Evolutionary conservation across 345 rosid species (phyloP).

Genomic region (Raphanus raphanistrum): DNA sequence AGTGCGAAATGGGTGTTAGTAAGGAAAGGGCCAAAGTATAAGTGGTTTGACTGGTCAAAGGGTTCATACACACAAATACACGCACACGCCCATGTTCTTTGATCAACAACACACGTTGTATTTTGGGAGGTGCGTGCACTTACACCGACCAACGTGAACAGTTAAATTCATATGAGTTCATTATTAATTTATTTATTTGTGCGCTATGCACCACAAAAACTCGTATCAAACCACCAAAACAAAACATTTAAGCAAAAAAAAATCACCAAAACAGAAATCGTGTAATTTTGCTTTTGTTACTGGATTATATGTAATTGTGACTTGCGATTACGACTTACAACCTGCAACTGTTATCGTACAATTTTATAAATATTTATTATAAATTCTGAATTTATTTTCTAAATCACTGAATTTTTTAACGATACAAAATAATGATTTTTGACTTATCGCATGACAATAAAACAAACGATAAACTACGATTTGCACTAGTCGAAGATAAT

Average conservation of each 20-base stretch:
- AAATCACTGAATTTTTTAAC: too few species aligned
- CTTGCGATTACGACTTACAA: too few species aligned
- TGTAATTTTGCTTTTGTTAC: not conserved
- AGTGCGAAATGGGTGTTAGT: not conserved
- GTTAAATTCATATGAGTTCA: not conserved
- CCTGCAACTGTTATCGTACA: too few species aligned
- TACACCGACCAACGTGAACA: constrained; percentile 26
- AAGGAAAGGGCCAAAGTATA: constrained; percentile 18
- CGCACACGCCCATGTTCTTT: constrained; percentile 32
- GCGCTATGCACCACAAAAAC: constrained; percentile 22
- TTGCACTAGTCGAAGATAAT: too few species aligned
- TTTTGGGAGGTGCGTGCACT: constrained; percentile 20
- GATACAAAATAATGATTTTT: too few species aligned
- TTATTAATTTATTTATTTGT: not conserved
- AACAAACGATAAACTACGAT: too few species aligned
- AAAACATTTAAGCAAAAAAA: not conserved
- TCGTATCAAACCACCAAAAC: not conserved
- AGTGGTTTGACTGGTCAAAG: constrained; percentile 36
- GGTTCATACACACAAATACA: not conserved
- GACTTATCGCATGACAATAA: too few species aligned
- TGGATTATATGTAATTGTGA: too few species aligned
- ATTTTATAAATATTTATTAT: too few species aligned
- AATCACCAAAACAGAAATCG: not conserved
- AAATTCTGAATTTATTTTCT: too few species aligned
- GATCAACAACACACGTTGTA: constrained; percentile 37